Evolutionary conservation across 2,329 filamentous ascomycete genomes (phyloP).

Genomic region (Plenodomus lindquistii): DNA sequence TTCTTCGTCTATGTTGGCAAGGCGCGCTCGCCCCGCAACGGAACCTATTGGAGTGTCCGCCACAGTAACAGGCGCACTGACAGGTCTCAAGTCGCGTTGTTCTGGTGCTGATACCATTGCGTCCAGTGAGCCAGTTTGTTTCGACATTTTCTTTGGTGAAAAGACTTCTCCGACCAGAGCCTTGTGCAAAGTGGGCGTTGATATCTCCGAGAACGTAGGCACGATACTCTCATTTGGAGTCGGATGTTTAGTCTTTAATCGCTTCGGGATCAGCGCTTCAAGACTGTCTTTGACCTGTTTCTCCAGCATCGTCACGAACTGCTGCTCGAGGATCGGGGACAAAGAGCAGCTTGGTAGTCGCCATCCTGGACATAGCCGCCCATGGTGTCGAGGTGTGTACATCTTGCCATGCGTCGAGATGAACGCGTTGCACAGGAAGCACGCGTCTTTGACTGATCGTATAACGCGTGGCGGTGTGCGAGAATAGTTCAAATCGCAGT

Average conservation of each 20-base stretch:
- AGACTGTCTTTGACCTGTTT: conserved; percentile 4
- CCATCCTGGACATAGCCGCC: conserved; percentile 53
- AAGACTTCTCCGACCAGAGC: conserved; percentile 1
- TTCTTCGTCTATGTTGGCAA: too few relatives aligned
- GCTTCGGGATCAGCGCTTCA: not conserved
- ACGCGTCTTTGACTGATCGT: conserved; percentile 56
- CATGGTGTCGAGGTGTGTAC: conserved; percentile 49
- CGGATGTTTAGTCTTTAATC: conserved; percentile 13
- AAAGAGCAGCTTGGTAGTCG: conserved; percentile 40
- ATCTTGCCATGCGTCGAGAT: conserved; percentile 50
- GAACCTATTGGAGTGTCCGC: too few relatives aligned
- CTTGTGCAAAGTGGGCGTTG: conserved; percentile 12
- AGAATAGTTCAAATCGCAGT: conserved; percentile 34
- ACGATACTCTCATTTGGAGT: conserved; percentile 21
- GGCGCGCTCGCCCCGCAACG: too few relatives aligned
- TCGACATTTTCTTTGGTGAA: not conserved
- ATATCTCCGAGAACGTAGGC: conserved; percentile 10
- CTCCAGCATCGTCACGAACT: conserved; percentile 11
- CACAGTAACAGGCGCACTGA: too few relatives aligned
- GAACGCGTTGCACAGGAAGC: conserved; percentile 56
- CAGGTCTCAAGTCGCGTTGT: too few relatives aligned
- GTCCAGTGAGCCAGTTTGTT: not conserved
- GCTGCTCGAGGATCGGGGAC: conserved; percentile 4
- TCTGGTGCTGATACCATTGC: not conserved
- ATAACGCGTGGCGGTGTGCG: conserved; percentile 48